Evolutionary conservation across 2,329 filamentous ascomycete species (phyloP), one percentile per base, ranked within the genome.

Genomic region (Aspergillus quadrilineatus): DNA sequence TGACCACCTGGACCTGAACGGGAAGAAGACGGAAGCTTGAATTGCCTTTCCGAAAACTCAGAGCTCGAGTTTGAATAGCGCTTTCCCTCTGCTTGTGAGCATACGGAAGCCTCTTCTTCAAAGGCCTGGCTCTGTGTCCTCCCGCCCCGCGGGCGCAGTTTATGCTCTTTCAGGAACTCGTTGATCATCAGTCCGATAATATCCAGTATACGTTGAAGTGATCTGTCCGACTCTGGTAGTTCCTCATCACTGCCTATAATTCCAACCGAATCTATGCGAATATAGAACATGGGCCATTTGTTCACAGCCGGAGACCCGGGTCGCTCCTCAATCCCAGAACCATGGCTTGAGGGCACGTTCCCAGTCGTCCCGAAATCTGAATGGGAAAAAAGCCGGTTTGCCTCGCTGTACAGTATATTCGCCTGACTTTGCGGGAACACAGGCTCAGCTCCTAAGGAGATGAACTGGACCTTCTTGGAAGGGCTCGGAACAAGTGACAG

Each of bases 261-360:
- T 10, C 56, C 59, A 1, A 83, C 67, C 10, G 81, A 65, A 2
- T 79, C 75, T 36, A 96, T 82, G 29, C 84, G 84, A n/a, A 97
- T 75, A 64, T 87, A 89, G 66, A 96, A 97, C 86, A 93, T 93
- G 0, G 93, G 92, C 86, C 90, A 94, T 50, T 85, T 83, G 66
- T 97, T 91, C 8, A 92, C 77, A 0, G 85, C 81, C 10, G 74
- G 64, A 6, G 71, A 73, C 65, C 79, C 63, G 56, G 85, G 60
- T 74, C 82, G 55, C 6, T 29, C 32, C 15, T 57, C 55, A 26
- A 51, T 51, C 14, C 58, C 66, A 67, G 66, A 2, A 8, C 15
- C 17, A n/a, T 51, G 15, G 29, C 32, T 42, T 15, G n/a, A 30
- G 17, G 47, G 28, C 17, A 63, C 59, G 5, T 82, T 79, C 17